A percentile compares a stretch with the other conserved stretches of the same genome.
These are phyloP conservation scores for Stagonosporopsis cucurbitacearum DNA, from an alignment of 2,329 filamentous ascomycete species.

Conservation along the genomic window DNA sequence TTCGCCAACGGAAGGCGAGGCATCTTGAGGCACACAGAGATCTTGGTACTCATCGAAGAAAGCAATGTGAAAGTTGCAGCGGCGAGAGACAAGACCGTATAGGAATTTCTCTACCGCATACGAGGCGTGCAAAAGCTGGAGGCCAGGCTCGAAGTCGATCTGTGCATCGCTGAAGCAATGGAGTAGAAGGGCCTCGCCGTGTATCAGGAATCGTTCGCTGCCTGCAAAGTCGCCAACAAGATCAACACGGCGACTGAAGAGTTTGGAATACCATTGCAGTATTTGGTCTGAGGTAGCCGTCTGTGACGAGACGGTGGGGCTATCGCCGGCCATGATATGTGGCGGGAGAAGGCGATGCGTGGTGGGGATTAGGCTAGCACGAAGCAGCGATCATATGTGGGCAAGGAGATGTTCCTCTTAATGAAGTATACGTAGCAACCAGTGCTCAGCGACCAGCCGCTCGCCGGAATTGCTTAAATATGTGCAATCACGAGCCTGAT, in stretches of 20 bases:
- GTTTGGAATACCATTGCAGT: constrained; percentile 45
- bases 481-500: constrained; percentile 25
- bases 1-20: constrained; percentile 40
- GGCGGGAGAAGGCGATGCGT: constrained; percentile 4
- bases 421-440: constrained; percentile 15
- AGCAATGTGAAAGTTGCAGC: constrained; percentile 73
- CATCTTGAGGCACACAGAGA: constrained; percentile 61
- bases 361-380: constrained; percentile 10
- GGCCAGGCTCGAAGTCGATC: constrained; percentile 70
- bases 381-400: constrained; percentile 15
- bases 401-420: constrained; percentile 9
- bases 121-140: constrained; percentile 74
- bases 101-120: constrained; percentile 73
- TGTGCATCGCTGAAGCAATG: constrained; percentile 67
- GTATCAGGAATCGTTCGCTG: constrained; percentile 73
- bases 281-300: constrained; percentile 31
- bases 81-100: constrained; percentile 63
- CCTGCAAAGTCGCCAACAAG: constrained; percentile 79
- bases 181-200: constrained; percentile 74
- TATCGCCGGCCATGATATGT: constrained; percentile 30
- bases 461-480: constrained; percentile 16
- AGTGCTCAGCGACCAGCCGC: constrained; percentile 15
- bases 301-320: constrained; percentile 19
- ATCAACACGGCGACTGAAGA: constrained; percentile 48
- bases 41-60: constrained; percentile 68